Conservation (phyloP, 2,329 filamentous ascomycete genomes). For the Shiraia bambusicola region DNA sequence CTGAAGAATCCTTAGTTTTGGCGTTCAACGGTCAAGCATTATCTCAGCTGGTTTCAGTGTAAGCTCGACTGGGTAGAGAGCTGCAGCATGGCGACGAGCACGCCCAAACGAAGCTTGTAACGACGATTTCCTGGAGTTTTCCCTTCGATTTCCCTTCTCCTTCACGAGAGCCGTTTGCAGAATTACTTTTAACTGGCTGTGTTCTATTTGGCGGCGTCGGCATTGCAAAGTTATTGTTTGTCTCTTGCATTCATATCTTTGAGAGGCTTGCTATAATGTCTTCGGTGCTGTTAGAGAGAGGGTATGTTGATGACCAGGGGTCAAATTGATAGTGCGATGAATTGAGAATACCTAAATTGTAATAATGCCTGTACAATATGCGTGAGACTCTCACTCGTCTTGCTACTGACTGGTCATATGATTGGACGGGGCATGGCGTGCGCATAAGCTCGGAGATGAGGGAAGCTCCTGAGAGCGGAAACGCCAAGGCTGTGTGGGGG, state of each 20-base stretch:
- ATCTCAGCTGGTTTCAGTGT: slow-evolving; percentile 17
- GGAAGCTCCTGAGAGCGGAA: neutral
- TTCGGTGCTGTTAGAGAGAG: slow-evolving; percentile 10
- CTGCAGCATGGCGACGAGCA: slow-evolving; percentile 27
- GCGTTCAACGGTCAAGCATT: slow-evolving; percentile 27
- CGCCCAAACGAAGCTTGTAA: slow-evolving; percentile 4
- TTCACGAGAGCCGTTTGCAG: slow-evolving; percentile 8
- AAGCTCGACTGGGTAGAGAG: slow-evolving; percentile 34
- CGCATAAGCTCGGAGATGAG: neutral
- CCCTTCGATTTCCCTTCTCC: neutral
- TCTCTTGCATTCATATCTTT: slow-evolving; percentile 10
- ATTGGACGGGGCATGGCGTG: neutral
- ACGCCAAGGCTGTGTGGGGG: slow-evolving; percentile 31
- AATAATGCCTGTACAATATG: slow-evolving; percentile 7
- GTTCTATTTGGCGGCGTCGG: slow-evolving; percentile 5
- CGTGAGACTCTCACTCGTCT: slow-evolving; percentile 4
- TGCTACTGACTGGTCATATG: too few relatives aligned
- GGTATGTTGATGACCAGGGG: slow-evolving; percentile 13
- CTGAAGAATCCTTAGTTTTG: slow-evolving; percentile 20
- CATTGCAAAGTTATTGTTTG: slow-evolving; percentile 6
- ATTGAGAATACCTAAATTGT: slow-evolving; percentile 28
- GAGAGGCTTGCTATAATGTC: slow-evolving; percentile 16
- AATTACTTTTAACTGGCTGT: slow-evolving; percentile 10
- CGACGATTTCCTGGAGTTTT: slow-evolving; percentile 12
- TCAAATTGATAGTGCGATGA: slow-evolving; percentile 25